Conservation (phyloP, 1,284 basidiomycete genomes). For the Trametes pubescens region DNA sequence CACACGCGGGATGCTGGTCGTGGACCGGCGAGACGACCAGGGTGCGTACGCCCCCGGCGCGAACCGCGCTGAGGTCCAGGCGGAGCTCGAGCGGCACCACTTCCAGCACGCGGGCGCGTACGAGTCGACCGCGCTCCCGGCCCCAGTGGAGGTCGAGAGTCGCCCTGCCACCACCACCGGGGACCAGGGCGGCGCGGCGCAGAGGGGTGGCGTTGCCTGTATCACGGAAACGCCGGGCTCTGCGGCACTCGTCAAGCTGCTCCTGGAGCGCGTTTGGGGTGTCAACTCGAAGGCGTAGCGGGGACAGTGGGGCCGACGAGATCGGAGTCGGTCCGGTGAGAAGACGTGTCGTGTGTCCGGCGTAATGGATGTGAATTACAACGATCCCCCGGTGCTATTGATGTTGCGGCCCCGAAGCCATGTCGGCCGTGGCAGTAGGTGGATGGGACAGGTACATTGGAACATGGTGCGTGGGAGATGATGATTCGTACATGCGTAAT, state of each 20-base stretch:
- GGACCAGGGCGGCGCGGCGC: slow-evolving; percentile 27
- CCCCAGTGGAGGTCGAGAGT: slow-evolving; percentile 58
- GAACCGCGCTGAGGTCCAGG: slow-evolving; percentile 69
- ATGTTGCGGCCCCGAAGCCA: slow-evolving; percentile 4
- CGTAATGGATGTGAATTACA: slow-evolving; percentile 8
- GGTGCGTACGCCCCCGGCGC: slow-evolving; percentile 66
- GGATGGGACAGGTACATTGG: not conserved
- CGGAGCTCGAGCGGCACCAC: slow-evolving; percentile 52
- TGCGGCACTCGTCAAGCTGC: slow-evolving; percentile 52
- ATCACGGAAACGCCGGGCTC: slow-evolving; percentile 67
- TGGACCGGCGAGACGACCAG: slow-evolving; percentile 69
- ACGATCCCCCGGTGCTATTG: slow-evolving; percentile 5
- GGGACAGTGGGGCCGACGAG: slow-evolving; percentile 23
- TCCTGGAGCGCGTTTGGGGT: slow-evolving; percentile 69
- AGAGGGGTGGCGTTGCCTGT: slow-evolving; percentile 55
- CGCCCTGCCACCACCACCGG: slow-evolving; percentile 24
- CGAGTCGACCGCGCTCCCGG: slow-evolving; percentile 62
- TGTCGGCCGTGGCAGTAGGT: not conserved
- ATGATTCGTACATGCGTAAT: slow-evolving; percentile 16
- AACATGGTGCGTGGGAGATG: slow-evolving; percentile 9
- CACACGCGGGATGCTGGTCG: slow-evolving; percentile 80
- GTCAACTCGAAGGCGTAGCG: slow-evolving; percentile 32
- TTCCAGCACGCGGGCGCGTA: slow-evolving; percentile 46
- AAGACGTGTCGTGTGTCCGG: not conserved
- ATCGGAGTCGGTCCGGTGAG: slow-evolving; percentile 21